Percentiles rank a stretch among this genome's conserved stretches.
Evolutionary conservation across 1,284 basidiomycete genomes (phyloP).

Genomic region (Ceratobasidium sp.): DNA sequence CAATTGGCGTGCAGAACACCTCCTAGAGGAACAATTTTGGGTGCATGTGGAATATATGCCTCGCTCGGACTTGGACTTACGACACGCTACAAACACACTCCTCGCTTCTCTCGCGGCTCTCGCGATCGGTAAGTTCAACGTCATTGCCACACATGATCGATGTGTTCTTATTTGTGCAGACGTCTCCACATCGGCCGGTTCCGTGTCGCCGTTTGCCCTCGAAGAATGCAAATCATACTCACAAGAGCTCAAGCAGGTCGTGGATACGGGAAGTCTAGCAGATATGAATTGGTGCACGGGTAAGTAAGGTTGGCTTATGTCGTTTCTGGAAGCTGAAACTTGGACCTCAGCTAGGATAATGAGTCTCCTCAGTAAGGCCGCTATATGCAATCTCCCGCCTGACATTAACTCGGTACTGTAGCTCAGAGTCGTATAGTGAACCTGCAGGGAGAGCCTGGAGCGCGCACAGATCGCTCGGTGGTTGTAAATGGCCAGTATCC

Average conservation of each 20-base stretch:
- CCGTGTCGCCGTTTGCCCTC: conserved; percentile 23
- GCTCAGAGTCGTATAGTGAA: conserved; percentile 35
- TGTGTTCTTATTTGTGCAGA: not conserved
- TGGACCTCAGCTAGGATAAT: conserved; percentile 15
- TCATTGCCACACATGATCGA: not conserved
- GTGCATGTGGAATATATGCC: conserved; percentile 42
- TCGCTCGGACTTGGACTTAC: not conserved
- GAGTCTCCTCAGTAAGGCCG: conserved; percentile 26
- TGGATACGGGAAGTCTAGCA: conserved; percentile 5
- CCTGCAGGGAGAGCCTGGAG: conserved; percentile 19
- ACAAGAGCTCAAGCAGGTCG: not conserved
- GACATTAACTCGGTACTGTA: not conserved
- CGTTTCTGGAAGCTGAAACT: not conserved
- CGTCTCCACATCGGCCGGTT: conserved; percentile 28
- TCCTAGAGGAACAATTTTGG: conserved; percentile 39
- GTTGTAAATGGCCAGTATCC: conserved; percentile 35
- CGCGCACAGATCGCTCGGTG: conserved; percentile 26
- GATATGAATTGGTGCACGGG: conserved; percentile 42
- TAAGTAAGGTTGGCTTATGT: not conserved
- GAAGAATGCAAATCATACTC: conserved; percentile 40
- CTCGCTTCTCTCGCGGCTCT: conserved; percentile 17
- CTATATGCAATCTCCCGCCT: not conserved
- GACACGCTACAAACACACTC: not conserved
- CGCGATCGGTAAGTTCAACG: not conserved
- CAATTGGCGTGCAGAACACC: conserved; percentile 5